These are phyloP conservation scores for Pythium apleroticum DNA, from an alignment of 352 stramenopile genomes.

Conservation along the genomic window DNA sequence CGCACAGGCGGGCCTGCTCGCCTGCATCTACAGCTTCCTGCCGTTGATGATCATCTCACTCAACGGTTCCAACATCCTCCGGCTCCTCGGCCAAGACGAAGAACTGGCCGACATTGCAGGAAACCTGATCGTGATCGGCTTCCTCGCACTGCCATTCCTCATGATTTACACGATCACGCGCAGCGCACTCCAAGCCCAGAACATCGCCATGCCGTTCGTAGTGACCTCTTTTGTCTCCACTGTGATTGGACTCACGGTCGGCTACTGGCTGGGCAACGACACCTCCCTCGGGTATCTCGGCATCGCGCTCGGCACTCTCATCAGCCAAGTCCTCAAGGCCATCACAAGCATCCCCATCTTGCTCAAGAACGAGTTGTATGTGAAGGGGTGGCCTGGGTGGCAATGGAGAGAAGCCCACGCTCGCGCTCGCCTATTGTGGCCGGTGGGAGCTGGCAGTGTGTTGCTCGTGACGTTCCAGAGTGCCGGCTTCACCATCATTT, in stretches of 20 bases:
- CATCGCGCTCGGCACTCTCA: constrained; percentile 30
- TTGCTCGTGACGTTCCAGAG: constrained; percentile 53
- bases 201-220: constrained; percentile 37
- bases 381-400: constrained; percentile 32
- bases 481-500: constrained; percentile 44
- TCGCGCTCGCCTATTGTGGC: constrained; percentile 10
- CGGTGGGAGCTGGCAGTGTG: constrained; percentile 41
- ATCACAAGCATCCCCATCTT: constrained; percentile 36
- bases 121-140: constrained; percentile 28
- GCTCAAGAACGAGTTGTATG: constrained; percentile 32
- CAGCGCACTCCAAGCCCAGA: constrained; percentile 45
- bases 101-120: constrained; percentile 31
- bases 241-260: constrained; percentile 20
- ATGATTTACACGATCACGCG: constrained; percentile 35
- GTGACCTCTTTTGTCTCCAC: constrained; percentile 27
- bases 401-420: constrained; percentile 17
- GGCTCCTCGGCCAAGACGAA: constrained; percentile 32
- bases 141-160: constrained; percentile 27
- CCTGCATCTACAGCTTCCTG: constrained; percentile 24
- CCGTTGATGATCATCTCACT: constrained; percentile 22
- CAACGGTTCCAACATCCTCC: constrained; percentile 28
- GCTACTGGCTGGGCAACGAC: constrained; percentile 40
- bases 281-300: constrained; percentile 40
- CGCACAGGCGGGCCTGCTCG: constrained; percentile 38
- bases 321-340: constrained; percentile 31